Percentiles rank a stretch among this genome's conserved stretches.
phyloP scores from a whole-genome alignment of 2,329 filamentous ascomycete genomes.

The Microcyclosporella mali region DNA sequence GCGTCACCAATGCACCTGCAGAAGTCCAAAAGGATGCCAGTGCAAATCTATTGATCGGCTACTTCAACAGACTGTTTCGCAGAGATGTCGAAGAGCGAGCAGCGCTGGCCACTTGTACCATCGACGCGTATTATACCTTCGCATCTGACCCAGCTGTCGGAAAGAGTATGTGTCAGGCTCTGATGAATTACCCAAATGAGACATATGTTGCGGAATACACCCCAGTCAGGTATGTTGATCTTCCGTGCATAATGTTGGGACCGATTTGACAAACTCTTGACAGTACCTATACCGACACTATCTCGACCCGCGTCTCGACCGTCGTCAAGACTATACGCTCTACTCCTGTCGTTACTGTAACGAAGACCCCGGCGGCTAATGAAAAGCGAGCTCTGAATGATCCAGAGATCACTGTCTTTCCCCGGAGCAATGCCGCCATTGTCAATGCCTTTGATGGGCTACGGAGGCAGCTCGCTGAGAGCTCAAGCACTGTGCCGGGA shows the following conservation, averaged over 20 bases:
- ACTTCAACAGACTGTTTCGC: constrained; percentile 23
- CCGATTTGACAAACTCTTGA: constrained; percentile 1
- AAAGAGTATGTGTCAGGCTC: constrained; percentile 21
- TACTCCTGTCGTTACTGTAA: constrained; percentile 20
- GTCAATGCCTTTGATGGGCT: neutral
- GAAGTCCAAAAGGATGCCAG: constrained; percentile 16
- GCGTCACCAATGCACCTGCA: constrained; percentile 15
- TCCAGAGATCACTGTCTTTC: constrained; percentile 13
- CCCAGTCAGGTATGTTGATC: constrained; percentile 22
- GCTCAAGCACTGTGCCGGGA: constrained; percentile 6
- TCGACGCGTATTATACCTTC: constrained; percentile 23
- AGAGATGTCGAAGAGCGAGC: constrained; percentile 10
- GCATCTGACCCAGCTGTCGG: constrained; percentile 20
- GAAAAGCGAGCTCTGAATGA: constrained; percentile 13
- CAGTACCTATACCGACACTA: constrained; percentile 16
- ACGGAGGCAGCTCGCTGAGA: constrained; percentile 13
- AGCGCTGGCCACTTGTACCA: constrained; percentile 9
- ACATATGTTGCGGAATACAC: constrained; percentile 24
- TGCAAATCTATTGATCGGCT: constrained; percentile 14
- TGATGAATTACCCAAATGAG: constrained; percentile 22
- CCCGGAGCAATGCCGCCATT: constrained; percentile 6
- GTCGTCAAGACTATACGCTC: constrained; percentile 13
- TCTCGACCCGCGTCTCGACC: constrained; percentile 21
- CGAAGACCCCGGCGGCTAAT: constrained; percentile 18
- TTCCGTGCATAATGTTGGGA: neutral